Base-by-base conservation (phyloP, 73 alveolate species). In the Paramecium pentaurelia region DNA sequence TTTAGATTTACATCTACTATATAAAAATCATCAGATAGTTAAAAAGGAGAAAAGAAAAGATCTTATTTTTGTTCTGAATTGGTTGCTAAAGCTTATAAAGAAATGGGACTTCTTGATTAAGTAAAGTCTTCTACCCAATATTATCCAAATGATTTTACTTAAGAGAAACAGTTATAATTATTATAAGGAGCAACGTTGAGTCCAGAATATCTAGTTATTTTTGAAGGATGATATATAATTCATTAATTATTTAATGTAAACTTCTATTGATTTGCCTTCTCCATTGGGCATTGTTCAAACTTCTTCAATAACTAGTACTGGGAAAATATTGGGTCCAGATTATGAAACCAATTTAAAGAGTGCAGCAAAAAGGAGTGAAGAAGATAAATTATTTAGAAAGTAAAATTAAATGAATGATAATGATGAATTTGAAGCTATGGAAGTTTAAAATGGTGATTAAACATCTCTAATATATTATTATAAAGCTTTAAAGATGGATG, bases 51-150 rank as follows among this genome's bases (percentile, higher is more conserved):
- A 36, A 95, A 95, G 9, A 93, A 95, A 37, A 49, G 98, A 60
- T 94, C 98, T 0, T 95, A 68, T 71, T 95, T 95, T 59, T 95
- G 97, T 60, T 89, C 95, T 2, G 97, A 95, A 70, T 49, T 93
- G 8, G 96, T 95, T 14, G 97, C 97, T 16, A 86, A 89, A 71
- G 91, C 94, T 4, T 93, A 93, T 90, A 95, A 95, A 44, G 80
- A 51, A 30, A 44, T 95, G 93, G 97, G 96, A 5, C 58, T 95
- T 11, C 51, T 96, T 77, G 93, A 58, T 42, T 86, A 87, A 6
- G 93, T 93, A 10, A 93, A 60, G 54, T 88, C 96, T 7, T 86
- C 96, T 0, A 92, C 95, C 6, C 40, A 80, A 30, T 95, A 89
- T 64, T 87, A 70, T 86, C 97, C 97, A 6, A 64, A 64, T 6